Evolutionary conservation across 441 rosid genomes (phyloP), one percentile per base, ranked within the genome.

Genomic region (Manihot esculenta): DNA sequence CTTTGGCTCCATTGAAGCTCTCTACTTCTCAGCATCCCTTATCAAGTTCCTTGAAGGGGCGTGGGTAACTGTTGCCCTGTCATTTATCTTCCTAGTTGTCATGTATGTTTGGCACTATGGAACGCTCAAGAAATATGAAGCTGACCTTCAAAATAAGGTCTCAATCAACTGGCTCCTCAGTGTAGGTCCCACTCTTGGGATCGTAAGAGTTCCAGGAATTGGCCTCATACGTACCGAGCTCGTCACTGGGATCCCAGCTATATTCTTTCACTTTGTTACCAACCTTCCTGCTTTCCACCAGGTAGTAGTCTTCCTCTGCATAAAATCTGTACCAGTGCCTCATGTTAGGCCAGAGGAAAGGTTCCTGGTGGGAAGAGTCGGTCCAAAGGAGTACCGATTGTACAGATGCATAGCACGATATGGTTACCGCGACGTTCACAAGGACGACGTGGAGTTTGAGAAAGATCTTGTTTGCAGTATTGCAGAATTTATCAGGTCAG

Each of bases 41-140:
- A 91, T 91, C 82, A 93, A 93, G 80, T 93, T 93, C 81, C 92
- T 80, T 0, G 98, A 93, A 82, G 97, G 98, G 1, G 97, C 98
- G 3, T 93, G 98, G 98, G 94, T 93, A 18, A 96, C 98, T 3
- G n/a, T 91, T 7, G 97, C 85, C 30, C 88, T 93, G 41, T 82
- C 97, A 20, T 80, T 91, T 57, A 87, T 88, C 78, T 89, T 93
- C 80, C 83, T 86, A 68, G 63, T 74, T 35, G 74, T 86, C 38
- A 93, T 93, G 98, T 86, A 81, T 30, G 76, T 76, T 42, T 91
- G 98, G 98, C 96, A 90, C 83, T 90, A 87, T 51, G 98, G 97
- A n/a, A 93, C 94, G 1, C 87, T 90, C 21, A 85, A 80, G 85
- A 89, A 90, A 67, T 93, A 93, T 47, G 90, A 93, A 61, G 85